phyloP scores from a whole-genome alignment of 805 yeast genomes.

The Torulaspora franciscae region DNA sequence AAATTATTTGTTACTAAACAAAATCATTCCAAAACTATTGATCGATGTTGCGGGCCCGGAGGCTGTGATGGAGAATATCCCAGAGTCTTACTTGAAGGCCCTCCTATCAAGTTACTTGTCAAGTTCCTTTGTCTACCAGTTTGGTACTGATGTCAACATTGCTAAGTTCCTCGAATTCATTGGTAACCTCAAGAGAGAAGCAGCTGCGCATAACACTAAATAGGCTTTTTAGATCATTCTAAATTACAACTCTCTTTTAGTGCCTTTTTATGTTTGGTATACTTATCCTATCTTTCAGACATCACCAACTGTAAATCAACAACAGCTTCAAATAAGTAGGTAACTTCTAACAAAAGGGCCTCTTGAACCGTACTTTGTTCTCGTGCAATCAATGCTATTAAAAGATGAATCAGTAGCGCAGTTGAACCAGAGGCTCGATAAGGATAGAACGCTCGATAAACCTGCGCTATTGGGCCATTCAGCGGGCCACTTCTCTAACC shows the following conservation, averaged over 20 bases:
- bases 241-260: background rate
- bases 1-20: constrained; percentile 59
- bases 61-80: constrained; percentile 67
- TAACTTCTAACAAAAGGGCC: no score
- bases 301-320: background rate
- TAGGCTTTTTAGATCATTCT: background rate
- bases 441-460: background rate
- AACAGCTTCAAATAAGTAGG: background rate
- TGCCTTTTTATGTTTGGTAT: constrained; percentile 1
- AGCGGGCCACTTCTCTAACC: constrained; percentile 3
- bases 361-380: background rate
- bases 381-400: constrained; percentile 2
- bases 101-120: constrained; percentile 83
- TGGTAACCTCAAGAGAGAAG: constrained; percentile 48
- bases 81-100: constrained; percentile 81
- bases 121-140: constrained; percentile 74
- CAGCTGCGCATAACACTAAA: constrained; percentile 6
- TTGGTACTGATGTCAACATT: constrained; percentile 74
- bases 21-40: constrained; percentile 74
- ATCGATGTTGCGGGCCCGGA: constrained; percentile 62
- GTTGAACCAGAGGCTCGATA: background rate
- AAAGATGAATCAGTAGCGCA: constrained; percentile 10
- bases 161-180: constrained; percentile 69
- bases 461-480: background rate
- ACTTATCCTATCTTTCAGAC: background rate